Evolutionary conservation across 306 rosid genomes (phyloP), one percentile per base, ranked within the genome.

Genomic region (Vicia sativa): DNA sequence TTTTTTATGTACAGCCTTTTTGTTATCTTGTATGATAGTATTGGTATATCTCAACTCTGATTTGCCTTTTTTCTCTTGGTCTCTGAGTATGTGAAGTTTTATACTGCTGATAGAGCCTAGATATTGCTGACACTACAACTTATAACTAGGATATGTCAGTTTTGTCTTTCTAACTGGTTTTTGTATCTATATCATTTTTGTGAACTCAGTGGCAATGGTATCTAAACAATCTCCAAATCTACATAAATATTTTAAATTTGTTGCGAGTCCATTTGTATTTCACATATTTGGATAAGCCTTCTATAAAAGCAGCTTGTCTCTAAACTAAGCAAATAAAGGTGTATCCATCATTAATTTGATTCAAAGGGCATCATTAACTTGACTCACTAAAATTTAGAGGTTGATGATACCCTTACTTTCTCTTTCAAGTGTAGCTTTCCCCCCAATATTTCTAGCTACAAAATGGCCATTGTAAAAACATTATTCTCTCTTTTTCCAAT

Each of bases 91-190:
- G 38, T 56, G 42, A 68, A 46, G 70, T 62, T 76, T 60, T 68
- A 68, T 57, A 43, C 54, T 62, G 31, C 41, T 39, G 56, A 75
- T 55, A 63, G 34, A 44, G 72, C 72, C 38, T 63, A 52, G 74
- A 62, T 55, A 42, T 56, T 66, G 14, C 49, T 46, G 13, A 50
- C 72, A 6, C 62, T n/a, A 5, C 68, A 15, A n/a, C 28, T 25
- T 44, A 50, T 62, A 44, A 45, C 75, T 12, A 26, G 41, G 29
- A 65, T 57, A 43, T 42, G 6, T 35, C 21, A 5, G 23, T 34
- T 65, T 67, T 50, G 15, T 59, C 57, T 58, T 59, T 73, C 46
- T 18, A 12, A 23, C 38, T 31, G 39, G 65, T 53, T 57, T 25
- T 2, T 63, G 45, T 49, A 35, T 68, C 23, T 71, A 69, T 29